A percentile compares a stretch with the other conserved stretches of the same genome.
These are phyloP conservation scores for Citrus medica DNA, from an alignment of 345 rosid genomes.

Conservation along the genomic window DNA sequence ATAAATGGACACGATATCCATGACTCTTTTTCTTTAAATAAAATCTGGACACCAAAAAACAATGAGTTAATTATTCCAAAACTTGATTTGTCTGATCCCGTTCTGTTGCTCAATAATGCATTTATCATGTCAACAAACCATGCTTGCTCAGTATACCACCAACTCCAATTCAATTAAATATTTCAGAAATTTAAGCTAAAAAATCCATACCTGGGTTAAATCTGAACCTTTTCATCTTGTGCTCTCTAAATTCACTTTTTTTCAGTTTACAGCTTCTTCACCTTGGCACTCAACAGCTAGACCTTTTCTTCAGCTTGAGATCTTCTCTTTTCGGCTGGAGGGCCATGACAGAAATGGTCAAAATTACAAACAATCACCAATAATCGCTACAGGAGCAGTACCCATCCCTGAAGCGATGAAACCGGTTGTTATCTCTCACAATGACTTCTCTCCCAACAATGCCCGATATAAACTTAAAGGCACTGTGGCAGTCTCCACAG, in stretches of 20 bases:
- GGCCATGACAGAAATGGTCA: neutral
- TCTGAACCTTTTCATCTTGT: neutral
- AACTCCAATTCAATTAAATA: no score
- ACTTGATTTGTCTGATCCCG: no score
- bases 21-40: no score
- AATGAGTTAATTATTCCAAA: no score
- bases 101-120: no score
- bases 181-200: neutral
- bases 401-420: constrained; percentile 60
- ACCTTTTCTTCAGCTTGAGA: neutral
- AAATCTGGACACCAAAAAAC: no score
- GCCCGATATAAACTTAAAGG: constrained; percentile 67
- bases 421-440: constrained; percentile 75
- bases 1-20: no score
- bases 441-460: constrained; percentile 57
- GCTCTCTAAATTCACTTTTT: neutral
- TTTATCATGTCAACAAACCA: no score
- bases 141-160: no score
- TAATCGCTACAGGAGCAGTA: constrained; percentile 68
- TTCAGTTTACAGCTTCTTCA: neutral
- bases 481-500: constrained; percentile 81
- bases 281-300: neutral
- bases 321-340: neutral
- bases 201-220: no score
- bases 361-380: constrained; percentile 41